phyloP scores from a whole-genome alignment of 2,329 filamentous ascomycete genomes.

The Pochonia chlamydosporia region DNA sequence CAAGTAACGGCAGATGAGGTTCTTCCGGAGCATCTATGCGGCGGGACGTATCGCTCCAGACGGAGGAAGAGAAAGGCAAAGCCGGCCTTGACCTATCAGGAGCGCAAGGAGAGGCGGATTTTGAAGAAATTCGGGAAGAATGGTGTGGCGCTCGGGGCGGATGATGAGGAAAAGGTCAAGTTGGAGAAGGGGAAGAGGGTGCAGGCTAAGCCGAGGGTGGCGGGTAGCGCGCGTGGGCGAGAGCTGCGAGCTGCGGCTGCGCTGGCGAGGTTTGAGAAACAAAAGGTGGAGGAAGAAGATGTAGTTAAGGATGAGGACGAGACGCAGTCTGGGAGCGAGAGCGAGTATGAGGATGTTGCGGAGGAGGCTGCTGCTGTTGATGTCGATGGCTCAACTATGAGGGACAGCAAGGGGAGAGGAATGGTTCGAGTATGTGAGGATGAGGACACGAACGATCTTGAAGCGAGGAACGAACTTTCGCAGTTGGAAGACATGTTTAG shows the following conservation, averaged over 20 bases:
- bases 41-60: conserved; percentile 66
- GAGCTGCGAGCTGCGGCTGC: conserved; percentile 74
- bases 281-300: conserved; percentile 36
- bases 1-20: conserved; percentile 46
- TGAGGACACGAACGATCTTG: conserved; percentile 47
- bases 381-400: conserved; percentile 56
- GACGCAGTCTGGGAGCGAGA: conserved; percentile 39
- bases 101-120: conserved; percentile 67
- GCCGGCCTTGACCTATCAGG: conserved; percentile 57
- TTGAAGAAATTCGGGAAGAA: conserved; percentile 70
- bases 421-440: conserved; percentile 73
- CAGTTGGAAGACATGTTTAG: conserved; percentile 51
- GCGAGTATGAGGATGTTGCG: conserved; percentile 40
- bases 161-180: conserved; percentile 58
- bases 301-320: conserved; percentile 12
- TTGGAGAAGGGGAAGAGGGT: conserved; percentile 61
- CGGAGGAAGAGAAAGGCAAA: conserved; percentile 50
- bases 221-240: conserved; percentile 65
- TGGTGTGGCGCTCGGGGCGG: conserved; percentile 63
- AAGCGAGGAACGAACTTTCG: conserved; percentile 44
- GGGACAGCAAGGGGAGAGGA: conserved; percentile 60
- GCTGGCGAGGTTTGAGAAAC: conserved; percentile 62
- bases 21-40: conserved; percentile 69
- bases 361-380: conserved; percentile 47
- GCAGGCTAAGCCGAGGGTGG: conserved; percentile 65